A percentile compares a stretch with the other conserved stretches of the same genome.
Conservation (phyloP, 495 filamentous ascomycete genomes). For the Penicillium ucsense region DNA sequence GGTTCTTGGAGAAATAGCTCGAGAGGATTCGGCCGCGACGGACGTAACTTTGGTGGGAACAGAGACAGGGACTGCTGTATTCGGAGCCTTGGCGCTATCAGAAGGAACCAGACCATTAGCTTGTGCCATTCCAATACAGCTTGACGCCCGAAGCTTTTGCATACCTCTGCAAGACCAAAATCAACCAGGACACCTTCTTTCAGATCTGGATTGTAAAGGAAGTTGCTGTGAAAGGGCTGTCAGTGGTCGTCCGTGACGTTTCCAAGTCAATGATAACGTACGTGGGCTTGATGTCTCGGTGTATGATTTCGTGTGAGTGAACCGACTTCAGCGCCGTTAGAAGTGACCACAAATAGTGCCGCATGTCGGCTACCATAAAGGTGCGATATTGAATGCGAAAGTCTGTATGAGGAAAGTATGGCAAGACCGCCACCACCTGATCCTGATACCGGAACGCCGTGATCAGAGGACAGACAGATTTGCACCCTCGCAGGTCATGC, state of each 20-base stretch:
- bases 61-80: constrained; percentile 32
- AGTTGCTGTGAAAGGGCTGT: constrained; percentile 50
- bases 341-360: constrained; percentile 78
- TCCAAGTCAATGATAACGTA: constrained; percentile 13
- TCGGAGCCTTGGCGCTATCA: constrained; percentile 34
- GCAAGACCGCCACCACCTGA: constrained; percentile 89
- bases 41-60: constrained; percentile 27
- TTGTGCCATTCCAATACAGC: not conserved
- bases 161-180: constrained; percentile 82
- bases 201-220: constrained; percentile 80
- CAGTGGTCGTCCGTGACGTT: constrained; percentile 1
- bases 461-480: constrained; percentile 85
- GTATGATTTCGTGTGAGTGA: constrained; percentile 73
- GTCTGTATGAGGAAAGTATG: constrained; percentile 91
- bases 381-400: constrained; percentile 91
- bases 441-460: constrained; percentile 90
- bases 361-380: constrained; percentile 75
- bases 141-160: no score
- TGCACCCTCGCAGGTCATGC: constrained; percentile 75
- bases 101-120: constrained; percentile 2
- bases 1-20: constrained; percentile 37
- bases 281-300: constrained; percentile 99
- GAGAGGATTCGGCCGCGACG: constrained; percentile 29
- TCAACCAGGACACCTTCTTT: constrained; percentile 86
- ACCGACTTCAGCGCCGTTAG: constrained; percentile 78